phyloP scores from a whole-genome alignment of 1,284 basidiomycete species.

The Thecaphora thlaspeos region DNA sequence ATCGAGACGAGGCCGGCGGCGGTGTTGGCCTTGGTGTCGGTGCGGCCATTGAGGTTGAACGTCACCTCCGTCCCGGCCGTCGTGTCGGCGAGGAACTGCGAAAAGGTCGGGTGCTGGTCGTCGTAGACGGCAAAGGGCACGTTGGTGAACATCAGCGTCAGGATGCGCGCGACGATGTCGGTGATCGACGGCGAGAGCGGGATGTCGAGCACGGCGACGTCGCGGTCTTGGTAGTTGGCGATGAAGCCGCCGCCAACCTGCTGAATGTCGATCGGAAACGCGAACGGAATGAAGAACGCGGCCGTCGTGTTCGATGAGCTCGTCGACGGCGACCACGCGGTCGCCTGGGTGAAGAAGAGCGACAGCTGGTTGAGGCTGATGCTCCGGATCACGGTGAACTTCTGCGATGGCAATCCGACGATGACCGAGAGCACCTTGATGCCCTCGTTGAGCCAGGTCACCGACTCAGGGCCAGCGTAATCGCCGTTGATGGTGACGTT shows the following conservation, averaged over 20 bases:
- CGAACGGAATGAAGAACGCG: constrained; percentile 70
- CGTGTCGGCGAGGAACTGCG: constrained; percentile 69
- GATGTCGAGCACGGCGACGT: constrained; percentile 68
- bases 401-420: constrained; percentile 69
- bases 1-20: constrained; percentile 69
- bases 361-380: constrained; percentile 69
- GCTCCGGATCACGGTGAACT: constrained; percentile 69
- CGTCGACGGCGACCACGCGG: constrained; percentile 63
- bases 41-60: constrained; percentile 66
- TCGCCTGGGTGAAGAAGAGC: constrained; percentile 66
- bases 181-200: constrained; percentile 67
- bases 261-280: constrained; percentile 70
- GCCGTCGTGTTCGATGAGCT: constrained; percentile 67
- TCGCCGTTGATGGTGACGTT: constrained; percentile 67
- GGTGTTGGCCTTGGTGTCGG: constrained; percentile 67
- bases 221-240: constrained; percentile 64
- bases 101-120: constrained; percentile 64
- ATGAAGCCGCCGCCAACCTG: constrained; percentile 68
- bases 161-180: constrained; percentile 67
- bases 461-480: constrained; percentile 66
- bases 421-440: constrained; percentile 69
- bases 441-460: constrained; percentile 73
- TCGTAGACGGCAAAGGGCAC: constrained; percentile 67
- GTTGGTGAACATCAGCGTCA: constrained; percentile 67
- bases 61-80: constrained; percentile 64